Conservation (phyloP, 2,329 filamentous ascomycete species). For the Zalaria sp. region DNA sequence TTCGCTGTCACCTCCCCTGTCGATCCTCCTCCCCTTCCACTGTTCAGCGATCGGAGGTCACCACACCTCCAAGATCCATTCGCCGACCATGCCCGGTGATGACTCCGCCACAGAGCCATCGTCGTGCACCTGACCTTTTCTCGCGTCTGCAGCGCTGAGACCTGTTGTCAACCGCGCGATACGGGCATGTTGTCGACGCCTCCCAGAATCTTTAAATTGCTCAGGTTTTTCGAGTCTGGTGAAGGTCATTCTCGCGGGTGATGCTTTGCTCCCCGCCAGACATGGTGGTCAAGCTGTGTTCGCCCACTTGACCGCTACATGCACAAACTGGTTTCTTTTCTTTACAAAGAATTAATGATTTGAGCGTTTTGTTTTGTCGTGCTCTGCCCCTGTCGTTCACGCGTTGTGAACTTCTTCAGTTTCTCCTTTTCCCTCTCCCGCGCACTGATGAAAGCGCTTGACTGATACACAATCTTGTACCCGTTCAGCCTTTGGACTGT, state of each 20-base stretch:
- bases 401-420: conserved; percentile 10
- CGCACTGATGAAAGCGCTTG: conserved; percentile 7
- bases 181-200: conserved; percentile 10
- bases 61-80: conserved; percentile 22
- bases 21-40: conserved; percentile 18
- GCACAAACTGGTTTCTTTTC: conserved; percentile 16
- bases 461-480: background rate
- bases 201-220: conserved; percentile 20
- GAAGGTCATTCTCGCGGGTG: conserved; percentile 10
- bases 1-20: conserved; percentile 28
- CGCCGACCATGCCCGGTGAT: conserved; percentile 24
- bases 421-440: conserved; percentile 10
- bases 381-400: conserved; percentile 16
- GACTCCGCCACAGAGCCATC: conserved; percentile 21
- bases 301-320: conserved; percentile 14
- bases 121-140: conserved; percentile 29
- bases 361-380: conserved; percentile 18
- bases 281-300: conserved; percentile 21
- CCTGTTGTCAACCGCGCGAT: conserved; percentile 23
- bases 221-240: conserved; percentile 15
- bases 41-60: conserved; percentile 14
- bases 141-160: conserved; percentile 18
- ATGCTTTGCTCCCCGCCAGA: conserved; percentile 22
- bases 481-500: no score
- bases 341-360: conserved; percentile 5